phyloP scores from a whole-genome alignment of 768 basidiomycete genomes.

The Neoboletus brunneissimus region DNA sequence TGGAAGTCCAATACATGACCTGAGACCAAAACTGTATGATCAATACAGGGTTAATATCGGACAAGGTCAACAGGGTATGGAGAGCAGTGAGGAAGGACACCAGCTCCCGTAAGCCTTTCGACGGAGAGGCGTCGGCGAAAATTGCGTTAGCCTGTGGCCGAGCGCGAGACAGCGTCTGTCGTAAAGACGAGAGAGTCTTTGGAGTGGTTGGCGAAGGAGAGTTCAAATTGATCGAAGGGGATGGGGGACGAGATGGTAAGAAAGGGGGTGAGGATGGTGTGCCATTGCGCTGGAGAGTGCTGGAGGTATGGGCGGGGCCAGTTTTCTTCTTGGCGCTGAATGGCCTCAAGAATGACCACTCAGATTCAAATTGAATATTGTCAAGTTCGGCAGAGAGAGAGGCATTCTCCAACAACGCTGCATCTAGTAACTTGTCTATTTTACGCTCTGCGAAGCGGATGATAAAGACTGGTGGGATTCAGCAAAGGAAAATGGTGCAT shows the following conservation, averaged over 20 bases:
- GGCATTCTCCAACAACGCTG: slow-evolving; percentile 77
- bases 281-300: slow-evolving; percentile 34
- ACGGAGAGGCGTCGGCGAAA: slow-evolving; percentile 44
- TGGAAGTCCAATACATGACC: slow-evolving; percentile 97
- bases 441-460: slow-evolving; percentile 88
- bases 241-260: slow-evolving; percentile 45
- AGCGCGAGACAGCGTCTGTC: slow-evolving; percentile 58
- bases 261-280: slow-evolving; percentile 50
- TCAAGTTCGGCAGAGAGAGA: slow-evolving; percentile 77
- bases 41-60: slow-evolving; percentile 87
- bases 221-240: slow-evolving; percentile 48
- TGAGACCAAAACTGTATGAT: slow-evolving; percentile 94
- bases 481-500: slow-evolving; percentile 1
- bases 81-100: slow-evolving; percentile 82
- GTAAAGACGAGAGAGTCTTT: slow-evolving; percentile 62
- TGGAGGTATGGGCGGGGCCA: slow-evolving; percentile 25
- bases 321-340: slow-evolving; percentile 62
- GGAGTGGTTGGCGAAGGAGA: slow-evolving; percentile 45
- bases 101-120: slow-evolving; percentile 52
- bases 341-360: slow-evolving; percentile 88
- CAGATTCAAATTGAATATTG: slow-evolving; percentile 88
- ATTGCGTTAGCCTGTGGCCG: slow-evolving; percentile 51
- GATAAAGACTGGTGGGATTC: slow-evolving; percentile 69
- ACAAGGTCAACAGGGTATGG: slow-evolving; percentile 76
- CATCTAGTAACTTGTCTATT: slow-evolving; percentile 84